Percentiles rank a stretch among this genome's conserved stretches.
Conservation (phyloP, 2,329 filamentous ascomycete species). For the Ilyonectria sp. region DNA sequence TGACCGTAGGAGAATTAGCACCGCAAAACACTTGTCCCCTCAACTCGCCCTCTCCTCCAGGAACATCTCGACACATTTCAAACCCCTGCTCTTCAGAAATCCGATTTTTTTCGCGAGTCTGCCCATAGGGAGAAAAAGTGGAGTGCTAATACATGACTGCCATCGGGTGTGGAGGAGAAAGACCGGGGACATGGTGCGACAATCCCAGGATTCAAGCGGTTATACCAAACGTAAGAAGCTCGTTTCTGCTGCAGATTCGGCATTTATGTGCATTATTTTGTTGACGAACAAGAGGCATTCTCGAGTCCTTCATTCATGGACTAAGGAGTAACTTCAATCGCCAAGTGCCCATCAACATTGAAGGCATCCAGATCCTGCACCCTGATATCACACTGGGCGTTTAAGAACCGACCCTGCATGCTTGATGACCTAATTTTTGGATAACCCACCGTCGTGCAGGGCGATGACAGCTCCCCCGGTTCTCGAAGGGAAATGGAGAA, state of each 20-base stretch:
- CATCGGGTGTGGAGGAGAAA: not conserved
- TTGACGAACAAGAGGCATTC: not conserved
- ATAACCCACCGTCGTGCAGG: not conserved
- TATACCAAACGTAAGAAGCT: not conserved
- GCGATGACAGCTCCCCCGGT: slow-evolving; percentile 2
- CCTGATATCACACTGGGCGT: too few relatives aligned
- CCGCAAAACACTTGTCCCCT: not conserved
- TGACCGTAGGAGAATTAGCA: not conserved
- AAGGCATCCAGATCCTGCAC: not conserved
- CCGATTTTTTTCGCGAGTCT: not conserved
- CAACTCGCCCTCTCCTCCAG: not conserved
- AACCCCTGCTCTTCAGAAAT: slow-evolving; percentile 1
- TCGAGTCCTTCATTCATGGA: not conserved
- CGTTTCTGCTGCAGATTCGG: not conserved
- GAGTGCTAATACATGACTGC: slow-evolving; percentile 11
- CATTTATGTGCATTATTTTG: not conserved
- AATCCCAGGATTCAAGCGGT: slow-evolving; percentile 7
- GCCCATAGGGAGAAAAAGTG: slow-evolving; percentile 16
- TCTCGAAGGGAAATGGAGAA: slow-evolving; percentile 6
- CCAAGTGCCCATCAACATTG: not conserved
- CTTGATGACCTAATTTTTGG: not conserved
- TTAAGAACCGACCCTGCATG: not conserved
- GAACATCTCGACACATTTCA: not conserved
- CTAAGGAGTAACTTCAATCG: not conserved
- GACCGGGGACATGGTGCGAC: slow-evolving; percentile 11